A percentile compares a stretch with the other conserved stretches of the same genome.
Evolutionary conservation across 345 rosid genomes (phyloP).

Genomic region (Syzygium aromaticum): DNA sequence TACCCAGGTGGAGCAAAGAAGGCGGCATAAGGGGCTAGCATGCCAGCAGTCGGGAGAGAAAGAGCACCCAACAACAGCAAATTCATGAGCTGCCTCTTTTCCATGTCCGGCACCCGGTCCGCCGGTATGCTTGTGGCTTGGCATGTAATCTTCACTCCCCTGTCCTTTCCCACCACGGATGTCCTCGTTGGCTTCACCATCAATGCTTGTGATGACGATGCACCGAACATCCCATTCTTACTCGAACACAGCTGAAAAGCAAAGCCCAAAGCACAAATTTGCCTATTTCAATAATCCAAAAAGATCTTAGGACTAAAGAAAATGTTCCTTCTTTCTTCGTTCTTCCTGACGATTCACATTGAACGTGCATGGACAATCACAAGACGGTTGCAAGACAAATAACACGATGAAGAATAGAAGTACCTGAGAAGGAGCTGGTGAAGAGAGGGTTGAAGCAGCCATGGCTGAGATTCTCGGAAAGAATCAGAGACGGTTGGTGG

Average conservation of each 20-base stretch:
- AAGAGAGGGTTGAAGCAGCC: conserved; percentile 73
- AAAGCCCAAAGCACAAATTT: neutral
- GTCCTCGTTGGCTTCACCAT: conserved; percentile 52
- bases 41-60: conserved; percentile 77
- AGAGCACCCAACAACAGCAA: conserved; percentile 76
- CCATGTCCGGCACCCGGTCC: conserved; percentile 89
- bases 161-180: conserved; percentile 29
- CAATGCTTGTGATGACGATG: conserved; percentile 39
- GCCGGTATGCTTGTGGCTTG: conserved; percentile 74
- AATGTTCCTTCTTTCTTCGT: neutral
- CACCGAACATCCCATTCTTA: conserved; percentile 39
- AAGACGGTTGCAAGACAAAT: neutral
- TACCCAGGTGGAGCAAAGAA: conserved; percentile 88
- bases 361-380: neutral
- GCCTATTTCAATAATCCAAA: neutral
- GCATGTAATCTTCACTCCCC: conserved; percentile 39
- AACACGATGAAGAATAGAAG: neutral
- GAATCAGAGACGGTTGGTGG: neutral
- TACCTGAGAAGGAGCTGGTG: conserved; percentile 68
- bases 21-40: conserved; percentile 68
- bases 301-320: neutral
- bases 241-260: conserved; percentile 56
- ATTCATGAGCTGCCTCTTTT: conserved; percentile 78
- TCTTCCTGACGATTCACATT: neutral
- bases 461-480: conserved; percentile 17